Evolutionary conservation across 495 filamentous ascomycete species (phyloP), one percentile per base, ranked within the genome.

Genomic region (Rostrohypoxylon terebratum): DNA sequence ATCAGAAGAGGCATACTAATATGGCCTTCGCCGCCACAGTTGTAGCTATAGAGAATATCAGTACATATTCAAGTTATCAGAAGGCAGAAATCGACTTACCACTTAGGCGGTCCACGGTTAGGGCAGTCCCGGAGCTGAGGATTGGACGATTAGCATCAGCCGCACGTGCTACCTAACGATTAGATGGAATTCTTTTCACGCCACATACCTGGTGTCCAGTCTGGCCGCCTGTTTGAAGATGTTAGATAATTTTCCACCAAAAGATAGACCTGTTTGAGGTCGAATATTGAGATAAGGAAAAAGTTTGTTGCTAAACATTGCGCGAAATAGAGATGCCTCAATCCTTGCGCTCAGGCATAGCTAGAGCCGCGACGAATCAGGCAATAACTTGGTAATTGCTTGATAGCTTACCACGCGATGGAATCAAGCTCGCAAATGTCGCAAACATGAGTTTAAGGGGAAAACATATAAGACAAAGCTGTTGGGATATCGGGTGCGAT

Each of bases 41-140:
- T 83, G 80, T 82, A 83, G 79, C 81, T 82, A 45, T n/a, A 54
- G 31, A 66, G 44, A 25, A 70, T 42, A 70, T 14, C 54, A 66
- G 11, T 38, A 59, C 5, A 20, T n/a, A 23, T 6, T 40, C 36
- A 54, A 50, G 55, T 61, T 18, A 11, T 8, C 21, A 34, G 10
- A 34, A 53, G 25, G 63, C 14, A 36, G 23, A 61, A 68, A 42
- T 63, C n/a, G 63, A 79, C 84, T 81, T 84, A 93, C 90, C 95
- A 98, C 78, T 94, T 96, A 50, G 94, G 92, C 63, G 90, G 93
- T 67, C 93, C 94, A 83, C 94, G 93, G 87, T 91, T 94, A 72
- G 95, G 94, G 87, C 95, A 98, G 75, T 98, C 95, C 77, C 94
- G 93, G 74, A 94, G 93, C 92, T 93, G 75, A 68, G 55, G 28